These are phyloP conservation scores for Akanthomyces dipterigenus DNA, from an alignment of 2,329 filamentous ascomycete species.

Conservation along the genomic window DNA sequence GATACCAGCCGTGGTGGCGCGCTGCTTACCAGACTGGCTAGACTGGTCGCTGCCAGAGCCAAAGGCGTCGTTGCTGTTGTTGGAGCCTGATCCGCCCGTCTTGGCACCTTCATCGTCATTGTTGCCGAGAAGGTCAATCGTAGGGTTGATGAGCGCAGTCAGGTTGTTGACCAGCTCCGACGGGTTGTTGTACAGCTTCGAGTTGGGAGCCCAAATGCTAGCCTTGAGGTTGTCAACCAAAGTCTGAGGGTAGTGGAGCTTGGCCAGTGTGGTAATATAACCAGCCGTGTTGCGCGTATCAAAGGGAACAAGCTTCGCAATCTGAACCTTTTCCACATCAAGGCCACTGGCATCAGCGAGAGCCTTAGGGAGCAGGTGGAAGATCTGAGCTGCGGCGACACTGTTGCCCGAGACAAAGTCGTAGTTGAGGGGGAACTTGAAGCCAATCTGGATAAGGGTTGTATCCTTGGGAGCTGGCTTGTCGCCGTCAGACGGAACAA, in stretches of 20 bases:
- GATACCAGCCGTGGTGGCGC: constrained; percentile 60
- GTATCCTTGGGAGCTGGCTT: constrained; percentile 52
- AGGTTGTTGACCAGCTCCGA: constrained; percentile 61
- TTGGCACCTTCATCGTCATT: constrained; percentile 35
- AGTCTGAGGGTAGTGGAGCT: constrained; percentile 63
- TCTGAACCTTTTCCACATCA: constrained; percentile 46
- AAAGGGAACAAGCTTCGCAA: constrained; percentile 68
- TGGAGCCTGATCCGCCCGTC: constrained; percentile 19
- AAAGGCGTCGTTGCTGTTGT: constrained; percentile 35
- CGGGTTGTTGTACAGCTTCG: constrained; percentile 67
- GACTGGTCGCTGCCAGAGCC: constrained; percentile 29
- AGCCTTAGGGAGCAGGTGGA: constrained; percentile 66
- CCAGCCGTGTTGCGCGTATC: constrained; percentile 63
- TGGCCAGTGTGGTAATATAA: constrained; percentile 72
- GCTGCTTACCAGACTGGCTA: constrained; percentile 51
- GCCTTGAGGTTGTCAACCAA: constrained; percentile 61
- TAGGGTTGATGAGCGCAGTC: constrained; percentile 75
- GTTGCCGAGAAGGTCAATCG: constrained; percentile 45
- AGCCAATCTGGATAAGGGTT: constrained; percentile 75
- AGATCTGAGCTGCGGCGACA: constrained; percentile 76
- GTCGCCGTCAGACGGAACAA: constrained; percentile 59
- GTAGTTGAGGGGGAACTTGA: constrained; percentile 76
- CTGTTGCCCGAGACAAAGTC: constrained; percentile 67
- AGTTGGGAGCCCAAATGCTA: constrained; percentile 64
- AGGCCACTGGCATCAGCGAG: constrained; percentile 60